phyloP scores from a whole-genome alignment of 2,329 filamentous ascomycete species.

The Amylocarpus encephaloides region DNA sequence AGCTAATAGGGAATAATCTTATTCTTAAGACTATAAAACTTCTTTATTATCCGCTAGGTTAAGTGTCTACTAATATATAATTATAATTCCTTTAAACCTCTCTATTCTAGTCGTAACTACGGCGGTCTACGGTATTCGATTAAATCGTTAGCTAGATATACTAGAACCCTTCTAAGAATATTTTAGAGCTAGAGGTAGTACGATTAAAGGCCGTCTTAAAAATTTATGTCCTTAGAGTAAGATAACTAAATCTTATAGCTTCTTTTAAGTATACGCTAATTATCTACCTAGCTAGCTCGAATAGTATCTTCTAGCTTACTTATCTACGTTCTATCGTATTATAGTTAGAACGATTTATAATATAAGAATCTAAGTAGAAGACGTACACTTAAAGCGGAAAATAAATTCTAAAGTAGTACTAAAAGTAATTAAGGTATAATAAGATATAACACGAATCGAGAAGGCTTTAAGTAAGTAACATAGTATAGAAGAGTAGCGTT shows the following conservation, averaged over 20 bases:
- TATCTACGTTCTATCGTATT: no score
- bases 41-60: conserved; percentile 4
- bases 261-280: not conserved
- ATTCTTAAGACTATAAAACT: conserved; percentile 3
- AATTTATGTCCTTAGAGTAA: conserved; percentile 3
- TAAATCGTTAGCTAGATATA: conserved; percentile 9
- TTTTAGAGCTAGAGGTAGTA: conserved; percentile 5
- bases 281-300: not conserved
- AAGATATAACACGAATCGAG: no score
- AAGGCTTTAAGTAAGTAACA: no score
- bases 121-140: not conserved
- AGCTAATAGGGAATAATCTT: conserved; percentile 6
- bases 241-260: not conserved
- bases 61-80: conserved; percentile 5
- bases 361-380: no score
- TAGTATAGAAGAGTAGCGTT: no score
- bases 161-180: conserved; percentile 7
- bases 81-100: not conserved
- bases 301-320: not conserved
- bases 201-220: conserved; percentile 1
- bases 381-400: no score
- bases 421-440: no score
- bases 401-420: no score
- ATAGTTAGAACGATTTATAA: no score
- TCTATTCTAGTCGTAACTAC: conserved; percentile 3